A percentile compares a stretch with the other conserved stretches of the same genome.
phyloP scores from a whole-genome alignment of 2,329 filamentous ascomycete genomes.

The Fusarium chlamydosporum region DNA sequence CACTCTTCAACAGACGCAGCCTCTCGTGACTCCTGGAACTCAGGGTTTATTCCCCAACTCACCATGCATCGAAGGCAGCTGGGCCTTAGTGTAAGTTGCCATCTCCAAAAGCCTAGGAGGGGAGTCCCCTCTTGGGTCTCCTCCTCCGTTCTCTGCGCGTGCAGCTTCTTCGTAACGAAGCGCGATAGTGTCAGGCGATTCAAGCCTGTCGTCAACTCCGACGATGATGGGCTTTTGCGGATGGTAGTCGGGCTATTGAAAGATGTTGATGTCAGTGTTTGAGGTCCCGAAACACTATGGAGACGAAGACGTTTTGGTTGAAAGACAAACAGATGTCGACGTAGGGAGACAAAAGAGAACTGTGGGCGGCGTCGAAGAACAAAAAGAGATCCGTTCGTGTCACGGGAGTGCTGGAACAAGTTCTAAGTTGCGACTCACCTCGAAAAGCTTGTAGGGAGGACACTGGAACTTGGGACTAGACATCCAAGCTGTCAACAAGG shows the following conservation, averaged over 20 bases:
- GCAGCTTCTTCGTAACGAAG: conserved; percentile 71
- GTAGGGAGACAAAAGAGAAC: conserved; percentile 33
- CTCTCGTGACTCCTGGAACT: conserved; percentile 46
- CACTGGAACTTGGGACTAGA: conserved; percentile 70
- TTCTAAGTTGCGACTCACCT: conserved; percentile 65
- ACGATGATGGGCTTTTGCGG: conserved; percentile 70
- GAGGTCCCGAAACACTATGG: conserved; percentile 42
- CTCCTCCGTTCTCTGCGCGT: conserved; percentile 66
- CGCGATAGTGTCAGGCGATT: conserved; percentile 70
- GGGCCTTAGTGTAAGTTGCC: conserved; percentile 79
- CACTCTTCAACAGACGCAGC: conserved; percentile 13
- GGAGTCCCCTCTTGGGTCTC: conserved; percentile 69
- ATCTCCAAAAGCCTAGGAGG: conserved; percentile 60
- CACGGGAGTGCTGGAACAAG: conserved; percentile 52
- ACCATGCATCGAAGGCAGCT: conserved; percentile 85
- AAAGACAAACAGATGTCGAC: conserved; percentile 31
- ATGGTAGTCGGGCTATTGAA: conserved; percentile 65
- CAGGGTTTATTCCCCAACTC: conserved; percentile 59
- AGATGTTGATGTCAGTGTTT: conserved; percentile 48
- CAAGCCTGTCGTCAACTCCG: conserved; percentile 67
- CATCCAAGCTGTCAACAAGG: conserved; percentile 66
- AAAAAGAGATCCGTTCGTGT: conserved; percentile 41
- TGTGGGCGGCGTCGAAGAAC: conserved; percentile 30
- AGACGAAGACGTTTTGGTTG: conserved; percentile 29
- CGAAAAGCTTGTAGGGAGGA: conserved; percentile 70